Evolutionary conservation across 2,329 filamentous ascomycete species (phyloP).

Genomic region (Fonsecaea monophora): DNA sequence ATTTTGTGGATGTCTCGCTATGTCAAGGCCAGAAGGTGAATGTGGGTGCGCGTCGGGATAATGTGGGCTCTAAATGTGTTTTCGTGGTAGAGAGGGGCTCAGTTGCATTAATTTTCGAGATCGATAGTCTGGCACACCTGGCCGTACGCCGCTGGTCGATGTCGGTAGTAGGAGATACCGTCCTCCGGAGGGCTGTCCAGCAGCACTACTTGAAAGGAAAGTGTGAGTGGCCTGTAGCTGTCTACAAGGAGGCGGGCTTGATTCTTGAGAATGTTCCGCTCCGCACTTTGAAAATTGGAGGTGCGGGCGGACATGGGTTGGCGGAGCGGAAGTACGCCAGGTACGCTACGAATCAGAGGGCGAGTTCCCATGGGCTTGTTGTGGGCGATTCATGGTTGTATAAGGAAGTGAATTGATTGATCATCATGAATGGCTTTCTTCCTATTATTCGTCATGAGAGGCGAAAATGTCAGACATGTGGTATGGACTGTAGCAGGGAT

Average conservation of each 20-base stretch:
- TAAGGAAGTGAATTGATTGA: background rate
- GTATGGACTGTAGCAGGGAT: too few relatives aligned
- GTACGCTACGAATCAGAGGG: slow-evolving; percentile 6
- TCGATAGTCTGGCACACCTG: background rate
- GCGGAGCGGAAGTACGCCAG: slow-evolving; percentile 11
- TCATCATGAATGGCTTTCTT: slow-evolving; percentile 4
- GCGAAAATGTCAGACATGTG: background rate
- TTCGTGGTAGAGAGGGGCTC: background rate
- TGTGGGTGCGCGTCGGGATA: background rate
- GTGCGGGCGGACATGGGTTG: background rate
- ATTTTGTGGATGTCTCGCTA: background rate
- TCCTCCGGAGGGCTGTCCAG: slow-evolving; percentile 18
- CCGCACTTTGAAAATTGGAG: slow-evolving; percentile 5
- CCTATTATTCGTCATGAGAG: background rate
- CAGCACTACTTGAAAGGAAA: slow-evolving; percentile 17
- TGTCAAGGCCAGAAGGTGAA: background rate
- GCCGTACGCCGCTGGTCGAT: background rate
- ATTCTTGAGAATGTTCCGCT: slow-evolving; percentile 2
- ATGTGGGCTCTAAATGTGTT: background rate
- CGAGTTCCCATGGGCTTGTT: background rate
- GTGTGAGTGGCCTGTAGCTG: background rate
- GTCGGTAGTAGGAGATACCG: background rate
- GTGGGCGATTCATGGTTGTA: background rate
- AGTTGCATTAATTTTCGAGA: background rate
- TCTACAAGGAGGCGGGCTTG: background rate